Evolutionary conservation across 768 basidiomycete species (phyloP), one percentile per base, ranked within the genome.

Genomic region (Lentinula raphanica): DNA sequence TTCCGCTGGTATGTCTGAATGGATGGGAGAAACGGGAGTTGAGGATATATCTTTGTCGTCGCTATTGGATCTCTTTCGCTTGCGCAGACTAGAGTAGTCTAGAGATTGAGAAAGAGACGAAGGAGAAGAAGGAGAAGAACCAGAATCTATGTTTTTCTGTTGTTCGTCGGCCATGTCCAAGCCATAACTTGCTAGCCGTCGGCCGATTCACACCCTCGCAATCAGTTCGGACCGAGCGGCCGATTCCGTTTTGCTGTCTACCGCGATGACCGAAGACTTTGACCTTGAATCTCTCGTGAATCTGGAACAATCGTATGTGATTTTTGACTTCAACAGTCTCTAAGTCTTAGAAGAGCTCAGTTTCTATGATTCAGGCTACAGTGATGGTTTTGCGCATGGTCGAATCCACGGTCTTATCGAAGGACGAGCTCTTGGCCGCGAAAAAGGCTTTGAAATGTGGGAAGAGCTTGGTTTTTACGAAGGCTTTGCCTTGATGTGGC

Each of bases 361-460:
- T 46, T 96, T 95, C 72, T 97, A 88, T 69, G 80, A 88, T 56
- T 67, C 77, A 2, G 96, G 95, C 8, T 89, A 89, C 67, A 64
- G 78, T 59, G 86, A 88, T 56, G 95, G 96, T 2, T 83, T 81
- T 66, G 85, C 78, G 0, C 96, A 98, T 69, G 96, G 96, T 1
- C 80, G 86, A 39, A 83, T 94, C 5, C 94, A 96, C 64, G 94
- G 96, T 2, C 71, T 91, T 25, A 92, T 94, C 60, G 94, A 99
- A 69, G 96, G 96, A 8, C 79, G 94, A 13, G 88, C 89, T 0
- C 79, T 98, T 17, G 96, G 94, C 1, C 80, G 86, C 56, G 88
- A 93, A 64, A 94, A 96, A 64, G 92, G 90, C 0, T 98, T 87
- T 69, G 94, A 96, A 71, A 86, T 97, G 72, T 98, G 94, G 94